Conservation (phyloP, 1,139 yeast species). For the Candida freyschussii region DNA sequence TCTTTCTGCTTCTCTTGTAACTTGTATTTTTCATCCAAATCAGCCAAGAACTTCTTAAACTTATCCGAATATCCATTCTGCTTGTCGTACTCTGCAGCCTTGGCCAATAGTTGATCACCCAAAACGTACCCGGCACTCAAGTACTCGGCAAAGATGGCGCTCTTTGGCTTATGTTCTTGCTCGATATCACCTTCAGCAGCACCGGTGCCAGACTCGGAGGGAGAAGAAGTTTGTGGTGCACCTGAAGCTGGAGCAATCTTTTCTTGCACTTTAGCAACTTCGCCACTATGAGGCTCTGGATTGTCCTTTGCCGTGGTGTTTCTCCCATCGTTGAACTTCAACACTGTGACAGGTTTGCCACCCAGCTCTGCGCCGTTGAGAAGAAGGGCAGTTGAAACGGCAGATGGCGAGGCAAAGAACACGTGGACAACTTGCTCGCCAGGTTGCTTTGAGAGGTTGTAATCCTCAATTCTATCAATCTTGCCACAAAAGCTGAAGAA, state of each 20-base stretch:
- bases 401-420: slow-evolving; percentile 53
- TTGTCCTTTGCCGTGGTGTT: slow-evolving; percentile 21
- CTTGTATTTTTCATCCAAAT: slow-evolving; percentile 57
- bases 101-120: slow-evolving; percentile 56
- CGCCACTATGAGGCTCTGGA: slow-evolving; percentile 19
- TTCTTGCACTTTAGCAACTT: slow-evolving; percentile 14
- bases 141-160: slow-evolving; percentile 72
- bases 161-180: slow-evolving; percentile 77
- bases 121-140: slow-evolving; percentile 67
- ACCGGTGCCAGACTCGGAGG: slow-evolving; percentile 2
- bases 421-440: slow-evolving; percentile 36
- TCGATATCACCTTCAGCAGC: slow-evolving; percentile 41
- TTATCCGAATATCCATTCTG: slow-evolving; percentile 56
- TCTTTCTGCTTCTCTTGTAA: slow-evolving; percentile 38
- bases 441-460: slow-evolving; percentile 28
- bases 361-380: slow-evolving; percentile 72
- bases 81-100: slow-evolving; percentile 58
- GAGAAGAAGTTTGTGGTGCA: slow-evolving; percentile 1
- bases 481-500: slow-evolving; percentile 81
- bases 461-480: slow-evolving; percentile 39
- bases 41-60: slow-evolving; percentile 51
- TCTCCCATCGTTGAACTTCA: slow-evolving; percentile 31
- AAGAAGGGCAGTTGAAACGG: slow-evolving; percentile 68
- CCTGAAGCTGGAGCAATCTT: slow-evolving; percentile 7
- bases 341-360: slow-evolving; percentile 48